Evolutionary conservation across 176 grass and related monocot genomes (phyloP).

Genomic region (Thalia dealbata): DNA sequence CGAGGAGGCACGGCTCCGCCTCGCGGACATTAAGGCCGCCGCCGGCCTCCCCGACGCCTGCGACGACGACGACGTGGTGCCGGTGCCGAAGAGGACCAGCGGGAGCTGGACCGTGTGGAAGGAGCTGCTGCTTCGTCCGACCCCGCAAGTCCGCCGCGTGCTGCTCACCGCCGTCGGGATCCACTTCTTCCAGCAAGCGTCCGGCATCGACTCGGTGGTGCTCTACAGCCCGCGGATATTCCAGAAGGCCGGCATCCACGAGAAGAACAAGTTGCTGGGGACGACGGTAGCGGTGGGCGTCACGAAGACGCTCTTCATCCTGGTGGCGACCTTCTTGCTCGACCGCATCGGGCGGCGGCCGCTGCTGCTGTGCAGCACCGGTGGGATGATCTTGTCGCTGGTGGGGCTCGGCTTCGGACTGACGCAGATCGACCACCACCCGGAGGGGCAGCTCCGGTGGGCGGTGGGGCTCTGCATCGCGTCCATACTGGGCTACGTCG

Average conservation of each 20-base stretch:
- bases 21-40: constrained; percentile 1
- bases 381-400: constrained; percentile 9
- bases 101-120: background rate
- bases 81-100: background rate
- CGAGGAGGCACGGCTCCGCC: constrained; percentile 23
- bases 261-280: constrained; percentile 1
- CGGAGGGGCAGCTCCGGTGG: background rate
- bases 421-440: background rate
- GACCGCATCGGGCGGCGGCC: constrained; percentile 16
- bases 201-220: constrained; percentile 9
- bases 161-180: background rate
- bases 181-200: constrained; percentile 21
- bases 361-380: constrained; percentile 11
- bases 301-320: constrained; percentile 10
- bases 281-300: constrained; percentile 16
- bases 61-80: background rate
- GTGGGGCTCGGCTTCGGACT: constrained; percentile 5
- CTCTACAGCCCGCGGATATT: constrained; percentile 21
- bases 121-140: background rate
- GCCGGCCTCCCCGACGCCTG: background rate
- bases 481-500: constrained; percentile 8
- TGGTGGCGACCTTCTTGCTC: constrained; percentile 10
- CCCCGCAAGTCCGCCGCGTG: background rate
- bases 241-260: constrained; percentile 10
- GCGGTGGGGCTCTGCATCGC: background rate